Percentiles rank a stretch among this genome's conserved stretches.
These are phyloP conservation scores for Microdochium bolleyi DNA, from an alignment of 2,329 filamentous ascomycete species.

Conservation along the genomic window DNA sequence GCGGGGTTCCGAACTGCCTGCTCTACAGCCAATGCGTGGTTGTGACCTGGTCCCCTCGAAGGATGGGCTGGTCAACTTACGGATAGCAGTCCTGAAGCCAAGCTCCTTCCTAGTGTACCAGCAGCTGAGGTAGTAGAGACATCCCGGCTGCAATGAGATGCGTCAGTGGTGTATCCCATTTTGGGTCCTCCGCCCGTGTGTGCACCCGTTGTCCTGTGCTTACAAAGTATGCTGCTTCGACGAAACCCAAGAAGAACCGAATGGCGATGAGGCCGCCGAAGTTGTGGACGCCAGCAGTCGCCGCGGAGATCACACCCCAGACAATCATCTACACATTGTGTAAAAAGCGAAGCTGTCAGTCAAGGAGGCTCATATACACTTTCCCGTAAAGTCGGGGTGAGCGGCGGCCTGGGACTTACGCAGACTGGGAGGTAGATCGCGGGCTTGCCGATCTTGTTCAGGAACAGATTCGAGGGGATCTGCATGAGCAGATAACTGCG, in stretches of 20 bases:
- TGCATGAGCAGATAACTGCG: conserved; percentile 39
- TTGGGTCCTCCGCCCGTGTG: not conserved
- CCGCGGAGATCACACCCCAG: conserved; percentile 38
- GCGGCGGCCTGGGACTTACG: conserved; percentile 23
- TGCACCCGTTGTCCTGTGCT: conserved; percentile 7
- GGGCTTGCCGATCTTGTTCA: conserved; percentile 42
- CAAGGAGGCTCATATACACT: too few relatives aligned
- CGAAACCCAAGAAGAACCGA: conserved; percentile 33
- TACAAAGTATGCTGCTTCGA: conserved; percentile 36
- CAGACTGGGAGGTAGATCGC: conserved; percentile 35
- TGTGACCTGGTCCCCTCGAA: too few relatives aligned
- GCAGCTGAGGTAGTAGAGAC: conserved; percentile 53
- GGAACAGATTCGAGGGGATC: conserved; percentile 40
- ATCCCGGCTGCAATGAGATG: conserved; percentile 34
- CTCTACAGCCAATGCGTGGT: too few relatives aligned
- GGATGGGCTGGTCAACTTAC: not conserved
- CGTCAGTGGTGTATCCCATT: conserved; percentile 1
- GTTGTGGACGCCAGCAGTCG: conserved; percentile 25
- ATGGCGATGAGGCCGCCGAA: conserved; percentile 27
- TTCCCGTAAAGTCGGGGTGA: too few relatives aligned
- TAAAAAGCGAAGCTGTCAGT: not conserved
- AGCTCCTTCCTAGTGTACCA: conserved; percentile 68
- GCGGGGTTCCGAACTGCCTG: too few relatives aligned
- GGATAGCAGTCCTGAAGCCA: conserved; percentile 54
- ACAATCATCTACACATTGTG: conserved; percentile 30